Conservation (phyloP, 192 early-diverging fungal species). For the Coemansia sp. region DNA sequence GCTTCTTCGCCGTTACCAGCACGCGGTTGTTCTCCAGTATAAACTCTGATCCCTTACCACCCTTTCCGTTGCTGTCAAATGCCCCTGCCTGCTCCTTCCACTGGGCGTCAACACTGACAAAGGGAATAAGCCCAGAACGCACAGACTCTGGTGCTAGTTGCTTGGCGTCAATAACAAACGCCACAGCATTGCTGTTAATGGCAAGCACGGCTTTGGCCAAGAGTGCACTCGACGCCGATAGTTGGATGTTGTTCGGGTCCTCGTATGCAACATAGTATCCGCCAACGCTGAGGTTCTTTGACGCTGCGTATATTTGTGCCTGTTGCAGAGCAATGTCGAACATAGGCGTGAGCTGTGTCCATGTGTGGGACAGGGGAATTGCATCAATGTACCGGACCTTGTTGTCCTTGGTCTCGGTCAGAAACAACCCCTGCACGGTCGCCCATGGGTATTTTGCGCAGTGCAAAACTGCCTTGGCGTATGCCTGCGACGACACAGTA, state of each 20-base stretch:
- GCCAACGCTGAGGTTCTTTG: constrained; percentile 28
- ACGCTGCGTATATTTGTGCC: constrained; percentile 52
- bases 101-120: constrained; percentile 26
- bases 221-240: constrained; percentile 38
- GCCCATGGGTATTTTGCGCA: constrained; percentile 77
- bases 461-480: constrained; percentile 76
- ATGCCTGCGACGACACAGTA: constrained; percentile 60
- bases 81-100: constrained; percentile 45
- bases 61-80: constrained; percentile 9
- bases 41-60: constrained; percentile 24
- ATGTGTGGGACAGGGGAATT: constrained; percentile 82
- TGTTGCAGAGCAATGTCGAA: constrained; percentile 83
- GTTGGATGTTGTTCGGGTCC: constrained; percentile 29
- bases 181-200: constrained; percentile 21
- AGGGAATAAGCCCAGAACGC: constrained; percentile 28
- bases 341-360: constrained; percentile 77
- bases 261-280: constrained; percentile 54
- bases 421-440: constrained; percentile 77
- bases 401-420: constrained; percentile 50
- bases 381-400: constrained; percentile 61
- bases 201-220: constrained; percentile 33
- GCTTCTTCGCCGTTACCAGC: constrained; percentile 29
- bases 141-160: constrained; percentile 26
- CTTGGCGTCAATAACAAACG: constrained; percentile 49
- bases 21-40: constrained; percentile 50